phyloP scores from a whole-genome alignment of 2,329 filamentous ascomycete genomes.

The Xylariaceae sp. region DNA sequence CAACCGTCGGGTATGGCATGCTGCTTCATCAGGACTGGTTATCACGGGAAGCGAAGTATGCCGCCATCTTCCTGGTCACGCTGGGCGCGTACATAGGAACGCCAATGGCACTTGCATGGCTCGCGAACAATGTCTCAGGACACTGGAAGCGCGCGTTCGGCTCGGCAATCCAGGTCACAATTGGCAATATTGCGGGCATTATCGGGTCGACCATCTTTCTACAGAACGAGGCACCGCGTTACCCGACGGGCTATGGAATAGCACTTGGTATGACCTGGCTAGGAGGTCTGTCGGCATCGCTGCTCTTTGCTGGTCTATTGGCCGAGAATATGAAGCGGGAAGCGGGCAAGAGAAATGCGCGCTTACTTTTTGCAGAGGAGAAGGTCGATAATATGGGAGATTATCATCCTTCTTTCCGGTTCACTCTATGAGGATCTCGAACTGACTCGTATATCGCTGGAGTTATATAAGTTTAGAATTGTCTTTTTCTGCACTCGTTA shows the following conservation, averaged over 20 bases:
- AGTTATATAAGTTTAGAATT: background rate
- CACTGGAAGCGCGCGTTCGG: conserved; percentile 55
- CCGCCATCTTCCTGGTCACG: conserved; percentile 41
- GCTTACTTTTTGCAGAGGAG: conserved; percentile 40
- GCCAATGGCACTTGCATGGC: conserved; percentile 48
- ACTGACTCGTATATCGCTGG: background rate
- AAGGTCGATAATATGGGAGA: conserved; percentile 54
- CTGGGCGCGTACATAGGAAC: conserved; percentile 39
- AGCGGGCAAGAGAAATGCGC: conserved; percentile 47
- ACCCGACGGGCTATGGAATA: conserved; percentile 42
- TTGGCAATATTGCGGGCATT: conserved; percentile 50
- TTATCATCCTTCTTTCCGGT: conserved; percentile 53
- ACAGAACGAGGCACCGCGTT: conserved; percentile 37
- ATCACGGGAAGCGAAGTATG: conserved; percentile 38
- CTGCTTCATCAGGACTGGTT: conserved; percentile 36
- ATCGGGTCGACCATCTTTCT: conserved; percentile 42
- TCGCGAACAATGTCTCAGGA: conserved; percentile 55
- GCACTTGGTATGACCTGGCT: conserved; percentile 40
- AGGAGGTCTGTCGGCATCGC: conserved; percentile 38
- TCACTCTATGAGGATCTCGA: conserved; percentile 41
- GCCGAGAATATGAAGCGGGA: conserved; percentile 50
- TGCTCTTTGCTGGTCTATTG: conserved; percentile 45
- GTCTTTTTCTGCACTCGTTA: too few relatives aligned
- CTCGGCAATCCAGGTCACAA: conserved; percentile 51
- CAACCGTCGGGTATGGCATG: conserved; percentile 39